These are phyloP conservation scores for Aspergillus carbonarius DNA, from an alignment of 2,329 filamentous ascomycete genomes.

Conservation along the genomic window DNA sequence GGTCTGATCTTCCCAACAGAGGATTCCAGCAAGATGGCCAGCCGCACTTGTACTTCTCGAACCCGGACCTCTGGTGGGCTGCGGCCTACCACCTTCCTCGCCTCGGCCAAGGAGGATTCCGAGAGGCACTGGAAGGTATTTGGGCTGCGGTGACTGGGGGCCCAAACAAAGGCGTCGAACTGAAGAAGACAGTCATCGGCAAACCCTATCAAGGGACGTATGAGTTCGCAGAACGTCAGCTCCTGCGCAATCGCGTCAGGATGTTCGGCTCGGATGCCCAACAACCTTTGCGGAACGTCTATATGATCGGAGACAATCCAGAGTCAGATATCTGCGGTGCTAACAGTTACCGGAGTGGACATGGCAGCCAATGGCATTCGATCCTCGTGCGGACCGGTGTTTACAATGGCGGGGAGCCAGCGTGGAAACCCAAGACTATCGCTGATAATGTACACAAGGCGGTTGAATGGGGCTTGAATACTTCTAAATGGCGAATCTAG, in stretches of 20 bases:
- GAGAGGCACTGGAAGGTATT: slow-evolving; percentile 74
- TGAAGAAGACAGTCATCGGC: slow-evolving; percentile 70
- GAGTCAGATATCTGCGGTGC: slow-evolving; percentile 89
- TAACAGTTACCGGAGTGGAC: slow-evolving; percentile 67
- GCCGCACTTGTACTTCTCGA: slow-evolving; percentile 81
- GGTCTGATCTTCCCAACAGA: slow-evolving; percentile 61
- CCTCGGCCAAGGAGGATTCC: slow-evolving; percentile 88
- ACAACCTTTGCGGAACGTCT: slow-evolving; percentile 67
- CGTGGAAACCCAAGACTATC: slow-evolving; percentile 62
- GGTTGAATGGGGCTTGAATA: slow-evolving; percentile 71
- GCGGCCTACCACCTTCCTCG: slow-evolving; percentile 80
- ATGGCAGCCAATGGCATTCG: slow-evolving; percentile 72
- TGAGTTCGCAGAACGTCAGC: slow-evolving; percentile 74
- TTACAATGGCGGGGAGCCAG: slow-evolving; percentile 60
- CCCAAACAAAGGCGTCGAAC: slow-evolving; percentile 50
- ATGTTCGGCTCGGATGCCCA: slow-evolving; percentile 42
- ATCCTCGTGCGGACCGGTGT: slow-evolving; percentile 81
- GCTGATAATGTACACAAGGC: slow-evolving; percentile 74
- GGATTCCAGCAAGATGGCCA: slow-evolving; percentile 84
- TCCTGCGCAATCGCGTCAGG: slow-evolving; percentile 60
- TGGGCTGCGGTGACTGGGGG: slow-evolving; percentile 71
- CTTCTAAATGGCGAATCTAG: slow-evolving; percentile 41
- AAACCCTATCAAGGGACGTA: slow-evolving; percentile 81
- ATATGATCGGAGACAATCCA: slow-evolving; percentile 92
- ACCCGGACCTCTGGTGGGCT: slow-evolving; percentile 88